Evolutionary conservation across 805 yeast species (phyloP), one percentile per base, ranked within the genome.

Genomic region (Saturnispora mendoncae): DNA sequence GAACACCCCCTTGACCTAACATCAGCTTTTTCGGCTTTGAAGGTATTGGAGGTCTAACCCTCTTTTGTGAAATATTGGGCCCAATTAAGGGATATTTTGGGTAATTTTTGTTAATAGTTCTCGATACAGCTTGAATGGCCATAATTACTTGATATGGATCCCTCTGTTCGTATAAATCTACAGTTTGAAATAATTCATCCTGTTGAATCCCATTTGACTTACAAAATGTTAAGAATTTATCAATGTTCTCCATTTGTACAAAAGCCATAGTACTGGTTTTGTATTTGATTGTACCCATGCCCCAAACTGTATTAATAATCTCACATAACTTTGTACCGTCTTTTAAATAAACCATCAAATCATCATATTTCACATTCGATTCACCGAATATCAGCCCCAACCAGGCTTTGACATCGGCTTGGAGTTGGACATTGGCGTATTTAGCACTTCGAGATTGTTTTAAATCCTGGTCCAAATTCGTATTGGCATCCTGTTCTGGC

Each of bases 91-190:
- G 73, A 43, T 69, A 52, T 40, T 62, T 49, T 6, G 51, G 50
- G 65, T 79, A 55, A 62, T 72, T 62, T 42, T 66, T 67, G 52
- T 81, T 71, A 2, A 84, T 81, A 42, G 75, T 67, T 44, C 95
- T 66, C 1, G 92, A 81, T 33, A 85, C 66, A 2, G 94, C 76
- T 52, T 81, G 78, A 32, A 85, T 63, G 1, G 88, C 72, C 51
- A 82, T 77, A n/a, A 80, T 61, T 1, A 85, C 85, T 49, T 81
- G 84, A 37, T 84, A 81, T 1, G 90, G 86, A 55, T 85, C 94
- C 49, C 74, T 71, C 23, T 63, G 60, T 55, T 85, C 95, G 49
- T 65, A 85, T 43, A 85, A 65, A 56, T 85, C 95, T 6, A 72
- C 63, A 2, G 94, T 85, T 50, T 81, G 87, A 56, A 85, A 85